Evolutionary conservation across 306 rosid species (phyloP).

Genomic region (Citrullus amarus): DNA sequence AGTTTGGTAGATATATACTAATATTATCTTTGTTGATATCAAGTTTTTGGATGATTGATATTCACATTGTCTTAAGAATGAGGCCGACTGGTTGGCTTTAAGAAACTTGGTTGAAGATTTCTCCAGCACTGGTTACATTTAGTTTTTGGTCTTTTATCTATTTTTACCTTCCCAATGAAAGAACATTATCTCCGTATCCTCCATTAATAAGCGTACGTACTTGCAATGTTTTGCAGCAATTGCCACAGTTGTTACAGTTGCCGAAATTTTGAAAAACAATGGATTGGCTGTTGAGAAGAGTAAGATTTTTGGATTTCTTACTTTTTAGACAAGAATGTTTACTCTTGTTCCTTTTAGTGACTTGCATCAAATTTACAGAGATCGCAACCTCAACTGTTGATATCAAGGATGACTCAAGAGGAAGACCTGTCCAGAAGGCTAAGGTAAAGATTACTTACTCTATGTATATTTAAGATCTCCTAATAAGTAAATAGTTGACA

Average conservation of each 20-base stretch:
- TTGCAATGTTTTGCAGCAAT: slow-evolving; percentile 25
- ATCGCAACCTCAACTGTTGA: slow-evolving; percentile 39
- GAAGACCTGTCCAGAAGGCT: slow-evolving; percentile 30
- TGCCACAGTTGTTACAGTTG: slow-evolving; percentile 37
- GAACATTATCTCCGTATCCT: background rate
- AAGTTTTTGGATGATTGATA: background rate
- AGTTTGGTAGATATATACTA: background rate
- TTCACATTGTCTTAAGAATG: background rate
- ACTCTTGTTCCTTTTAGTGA: background rate
- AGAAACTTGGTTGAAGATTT: background rate
- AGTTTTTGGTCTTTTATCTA: background rate
- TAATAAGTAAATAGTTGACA: background rate
- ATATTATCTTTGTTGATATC: background rate
- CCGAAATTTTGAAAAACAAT: slow-evolving; percentile 37
- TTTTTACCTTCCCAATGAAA: background rate
- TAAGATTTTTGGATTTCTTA: slow-evolving; percentile 4
- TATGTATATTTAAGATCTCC: background rate
- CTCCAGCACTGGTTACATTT: background rate
- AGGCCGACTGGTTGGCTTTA: background rate
- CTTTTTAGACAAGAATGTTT: background rate
- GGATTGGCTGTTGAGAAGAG: slow-evolving; percentile 39
- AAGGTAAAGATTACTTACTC: slow-evolving; percentile 4
- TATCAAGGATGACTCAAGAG: slow-evolving; percentile 38
- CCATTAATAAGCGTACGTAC: background rate
- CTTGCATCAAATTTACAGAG: slow-evolving; percentile 11